Percentiles rank a stretch among this genome's conserved stretches.
These are phyloP conservation scores for Claviceps sp. DNA, from an alignment of 2,329 filamentous ascomycete genomes.

Conservation along the genomic window DNA sequence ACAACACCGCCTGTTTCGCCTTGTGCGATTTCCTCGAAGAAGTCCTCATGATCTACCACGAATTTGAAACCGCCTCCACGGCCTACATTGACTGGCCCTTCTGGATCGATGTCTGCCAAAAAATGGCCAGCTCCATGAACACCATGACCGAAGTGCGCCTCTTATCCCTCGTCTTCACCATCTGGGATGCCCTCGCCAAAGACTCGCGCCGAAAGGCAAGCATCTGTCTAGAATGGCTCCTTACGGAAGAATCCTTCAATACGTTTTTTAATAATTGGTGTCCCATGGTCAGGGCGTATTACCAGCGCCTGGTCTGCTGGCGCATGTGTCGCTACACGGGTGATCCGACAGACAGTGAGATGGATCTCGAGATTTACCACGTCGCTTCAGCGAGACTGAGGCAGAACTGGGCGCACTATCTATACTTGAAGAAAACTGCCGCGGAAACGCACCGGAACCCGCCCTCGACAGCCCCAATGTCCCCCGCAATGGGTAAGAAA, in stretches of 20 bases:
- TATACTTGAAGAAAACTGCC: conserved; percentile 57
- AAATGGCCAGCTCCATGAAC: conserved; percentile 72
- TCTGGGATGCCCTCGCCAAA: conserved; percentile 61
- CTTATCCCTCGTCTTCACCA: conserved; percentile 65
- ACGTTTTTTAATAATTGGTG: conserved; percentile 88
- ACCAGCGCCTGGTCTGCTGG: conserved; percentile 84
- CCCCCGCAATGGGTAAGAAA: conserved; percentile 70
- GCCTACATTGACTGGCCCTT: conserved; percentile 63
- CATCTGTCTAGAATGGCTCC: conserved; percentile 61
- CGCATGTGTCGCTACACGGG: conserved; percentile 67
- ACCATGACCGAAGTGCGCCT: conserved; percentile 81
- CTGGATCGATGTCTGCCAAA: conserved; percentile 68
- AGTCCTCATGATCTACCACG: conserved; percentile 49
- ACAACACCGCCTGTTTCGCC: conserved; percentile 74
- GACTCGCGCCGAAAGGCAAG: conserved; percentile 53
- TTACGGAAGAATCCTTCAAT: conserved; percentile 63
- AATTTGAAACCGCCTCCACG: conserved; percentile 28
- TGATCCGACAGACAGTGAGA: conserved; percentile 43
- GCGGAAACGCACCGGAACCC: conserved; percentile 39
- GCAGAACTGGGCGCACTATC: conserved; percentile 65
- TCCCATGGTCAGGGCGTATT: conserved; percentile 88
- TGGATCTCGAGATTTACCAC: conserved; percentile 59
- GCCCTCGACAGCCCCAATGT: conserved; percentile 68
- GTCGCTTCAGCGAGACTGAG: conserved; percentile 54
- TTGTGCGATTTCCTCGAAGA: conserved; percentile 89